phyloP scores from a whole-genome alignment of 371 early-diverging fungal species.

The Mortierella polycephala region DNA sequence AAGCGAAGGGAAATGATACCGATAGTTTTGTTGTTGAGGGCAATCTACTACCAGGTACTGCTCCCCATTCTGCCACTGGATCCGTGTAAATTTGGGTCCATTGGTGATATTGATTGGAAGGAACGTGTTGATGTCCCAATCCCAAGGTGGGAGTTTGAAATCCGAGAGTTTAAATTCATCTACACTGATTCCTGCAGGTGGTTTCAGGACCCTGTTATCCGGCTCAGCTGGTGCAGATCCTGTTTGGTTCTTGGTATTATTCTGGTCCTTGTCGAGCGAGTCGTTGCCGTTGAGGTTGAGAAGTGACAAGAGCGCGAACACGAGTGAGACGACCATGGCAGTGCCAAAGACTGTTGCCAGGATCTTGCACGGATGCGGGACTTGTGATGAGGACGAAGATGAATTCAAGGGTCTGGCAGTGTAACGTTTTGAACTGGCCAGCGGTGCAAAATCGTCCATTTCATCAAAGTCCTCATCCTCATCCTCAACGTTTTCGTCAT shows the following conservation, averaged over 20 bases:
- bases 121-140: conserved; percentile 43
- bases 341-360: conserved; percentile 31
- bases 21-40: conserved; percentile 18
- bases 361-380: conserved; percentile 38
- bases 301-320: conserved; percentile 36
- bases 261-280: neutral
- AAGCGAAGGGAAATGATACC: conserved; percentile 41
- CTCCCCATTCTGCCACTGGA: conserved; percentile 36
- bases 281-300: conserved; percentile 29
- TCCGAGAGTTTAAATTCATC: conserved; percentile 33
- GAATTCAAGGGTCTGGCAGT: neutral
- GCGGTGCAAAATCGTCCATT: conserved; percentile 29
- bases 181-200: conserved; percentile 34
- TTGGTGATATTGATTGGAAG: conserved; percentile 42
- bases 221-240: neutral
- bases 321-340: conserved; percentile 26
- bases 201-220: conserved; percentile 21
- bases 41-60: conserved; percentile 36
- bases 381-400: neutral
- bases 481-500: conserved; percentile 13
- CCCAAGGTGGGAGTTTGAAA: conserved; percentile 42
- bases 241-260: conserved; percentile 9
- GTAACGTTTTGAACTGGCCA: conserved; percentile 28
- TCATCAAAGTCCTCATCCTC: conserved; percentile 23
- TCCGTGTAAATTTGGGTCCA: conserved; percentile 28